Base-by-base conservation (phyloP, 352 stramenopile genomes). In the Pelagophyceae sp. region DNA sequence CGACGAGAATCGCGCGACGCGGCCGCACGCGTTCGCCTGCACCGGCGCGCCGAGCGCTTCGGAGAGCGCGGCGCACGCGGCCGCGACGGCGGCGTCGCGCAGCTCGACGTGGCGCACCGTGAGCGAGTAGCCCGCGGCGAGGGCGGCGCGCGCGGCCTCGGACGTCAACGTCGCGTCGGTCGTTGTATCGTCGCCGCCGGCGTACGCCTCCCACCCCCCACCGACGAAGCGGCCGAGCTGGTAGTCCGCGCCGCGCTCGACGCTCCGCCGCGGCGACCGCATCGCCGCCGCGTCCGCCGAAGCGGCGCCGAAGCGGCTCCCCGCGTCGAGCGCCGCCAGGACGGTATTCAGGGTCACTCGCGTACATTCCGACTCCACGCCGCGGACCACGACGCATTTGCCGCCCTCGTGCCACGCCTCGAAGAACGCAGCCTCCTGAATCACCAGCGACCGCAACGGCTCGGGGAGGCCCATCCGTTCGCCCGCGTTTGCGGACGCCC, bases 31-130 rank as follows among this genome's bases (percentile, higher is more conserved):
- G n/a, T n/a, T n/a, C 23, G 58, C 61, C 33, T 71, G 61, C n/a
- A 25, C 61, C 61, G 61, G 61, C 61, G n/a, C 15, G 15, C 61
- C 61, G 29, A 40, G 29, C 1, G 3, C 3, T 27, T 40, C 29
- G 15, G 11, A 6, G 15, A 71, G 15, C 3, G 61, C 61, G 61
- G 27, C 3, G 61, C 3, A 6, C n/a, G 31, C 61, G 3, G 61
- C 61, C n/a, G 33, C 29, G 61, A 71, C 15, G 61, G 6, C 11
- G 15, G 15, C 15, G 61, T 23, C 11, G 15, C 61, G 61, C 3
- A 37, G 33, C 61, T 71, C 61, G 61, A 29, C 61, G 61, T 71
- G 61, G 61, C 61, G 61, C 5, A 71, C 11, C 29, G 61, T 71
- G n/a, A 71, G 15, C 3, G 15, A 38, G 61, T 40, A 71, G n/a